phyloP scores from a whole-genome alignment of 202 grass and related monocot species.

The Miscanthus sacchariflorus region DNA sequence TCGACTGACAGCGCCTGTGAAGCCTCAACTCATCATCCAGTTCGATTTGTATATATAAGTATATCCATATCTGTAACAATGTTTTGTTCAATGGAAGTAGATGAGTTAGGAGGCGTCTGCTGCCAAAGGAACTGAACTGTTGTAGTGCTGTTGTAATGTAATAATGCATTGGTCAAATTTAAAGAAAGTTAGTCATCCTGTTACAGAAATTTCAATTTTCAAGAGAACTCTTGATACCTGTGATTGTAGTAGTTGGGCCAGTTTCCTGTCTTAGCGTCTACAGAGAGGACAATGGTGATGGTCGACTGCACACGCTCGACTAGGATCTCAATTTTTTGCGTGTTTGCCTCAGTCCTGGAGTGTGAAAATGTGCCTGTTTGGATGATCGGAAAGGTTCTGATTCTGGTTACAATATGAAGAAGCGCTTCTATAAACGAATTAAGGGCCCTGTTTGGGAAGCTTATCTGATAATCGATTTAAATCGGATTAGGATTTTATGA shows the following conservation, averaged over 20 bases:
- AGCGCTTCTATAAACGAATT: no score
- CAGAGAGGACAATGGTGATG: background rate
- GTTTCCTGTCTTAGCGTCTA: background rate
- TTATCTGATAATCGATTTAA: no score
- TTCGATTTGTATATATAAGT: constrained; percentile 59
- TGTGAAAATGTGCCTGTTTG: no score
- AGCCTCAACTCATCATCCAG: constrained; percentile 38
- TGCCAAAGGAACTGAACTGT: constrained; percentile 41
- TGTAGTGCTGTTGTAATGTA: constrained; percentile 52
- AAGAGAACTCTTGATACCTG: background rate
- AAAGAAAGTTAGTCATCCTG: constrained; percentile 26
- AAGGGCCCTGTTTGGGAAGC: no score
- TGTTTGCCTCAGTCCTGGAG: no score
- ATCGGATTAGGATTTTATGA: no score
- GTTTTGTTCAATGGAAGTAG: constrained; percentile 49
- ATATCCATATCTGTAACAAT: constrained; percentile 49
- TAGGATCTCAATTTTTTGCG: no score
- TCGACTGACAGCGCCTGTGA: background rate
- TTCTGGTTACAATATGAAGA: no score
- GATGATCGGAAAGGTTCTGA: no score
- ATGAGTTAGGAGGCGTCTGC: constrained; percentile 23
- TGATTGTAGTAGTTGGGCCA: background rate
- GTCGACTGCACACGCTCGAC: background rate
- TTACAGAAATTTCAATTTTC: constrained; percentile 16
- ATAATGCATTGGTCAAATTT: constrained; percentile 43